A percentile compares a stretch with the other conserved stretches of the same genome.
Evolutionary conservation across 2,329 filamentous ascomycete species (phyloP).

Genomic region (Drechslerella coelobrocha): DNA sequence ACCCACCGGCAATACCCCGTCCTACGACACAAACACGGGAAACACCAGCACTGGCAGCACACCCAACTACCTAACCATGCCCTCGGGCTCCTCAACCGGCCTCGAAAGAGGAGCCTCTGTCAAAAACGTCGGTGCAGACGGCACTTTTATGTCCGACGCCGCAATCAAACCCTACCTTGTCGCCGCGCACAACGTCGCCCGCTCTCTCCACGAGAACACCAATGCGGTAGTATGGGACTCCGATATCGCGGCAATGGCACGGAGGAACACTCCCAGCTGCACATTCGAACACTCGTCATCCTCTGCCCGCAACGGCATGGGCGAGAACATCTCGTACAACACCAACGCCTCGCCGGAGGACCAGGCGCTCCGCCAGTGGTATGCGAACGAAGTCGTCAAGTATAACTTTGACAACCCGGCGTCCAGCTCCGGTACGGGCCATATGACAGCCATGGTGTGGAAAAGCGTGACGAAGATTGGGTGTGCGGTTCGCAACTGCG

Average conservation of each 20-base stretch:
- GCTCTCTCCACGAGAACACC: constrained; percentile 31
- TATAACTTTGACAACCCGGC: constrained; percentile 33
- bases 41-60: neutral
- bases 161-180: constrained; percentile 34
- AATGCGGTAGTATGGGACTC: constrained; percentile 37
- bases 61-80: constrained; percentile 33
- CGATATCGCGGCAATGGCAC: constrained; percentile 28
- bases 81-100: constrained; percentile 41
- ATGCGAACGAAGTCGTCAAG: constrained; percentile 48
- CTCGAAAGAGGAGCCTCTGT: constrained; percentile 34
- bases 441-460: constrained; percentile 49
- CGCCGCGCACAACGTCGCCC: constrained; percentile 41
- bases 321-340: constrained; percentile 47
- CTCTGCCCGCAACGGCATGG: constrained; percentile 24
- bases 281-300: constrained; percentile 31
- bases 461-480: constrained; percentile 36
- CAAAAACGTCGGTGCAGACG: constrained; percentile 32
- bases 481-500: constrained; percentile 42
- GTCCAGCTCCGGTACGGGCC: constrained; percentile 30
- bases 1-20: neutral
- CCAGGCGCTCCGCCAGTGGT: constrained; percentile 44
- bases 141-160: constrained; percentile 41
- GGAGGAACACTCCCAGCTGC: constrained; percentile 42
- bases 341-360: constrained; percentile 42
- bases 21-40: neutral